Percentiles rank a stretch among this genome's conserved stretches.
Evolutionary conservation across 2,329 filamentous ascomycete genomes (phyloP).

Genomic region (Cladophialophora carrionii): DNA sequence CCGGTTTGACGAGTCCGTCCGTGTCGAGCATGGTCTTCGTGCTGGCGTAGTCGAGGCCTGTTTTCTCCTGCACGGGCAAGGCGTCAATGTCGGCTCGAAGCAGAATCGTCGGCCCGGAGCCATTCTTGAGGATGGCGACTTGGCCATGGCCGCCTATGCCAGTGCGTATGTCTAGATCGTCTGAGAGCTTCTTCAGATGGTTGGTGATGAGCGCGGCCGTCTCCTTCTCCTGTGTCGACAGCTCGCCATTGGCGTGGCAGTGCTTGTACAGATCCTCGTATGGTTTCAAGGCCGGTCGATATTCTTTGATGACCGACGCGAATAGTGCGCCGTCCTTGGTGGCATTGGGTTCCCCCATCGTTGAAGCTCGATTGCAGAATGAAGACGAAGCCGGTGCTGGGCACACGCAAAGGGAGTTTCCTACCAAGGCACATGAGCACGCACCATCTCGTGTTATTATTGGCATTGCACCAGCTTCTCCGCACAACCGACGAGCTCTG

Average conservation of each 20-base stretch:
- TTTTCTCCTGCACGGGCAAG: slow-evolving; percentile 54
- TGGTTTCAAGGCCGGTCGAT: slow-evolving; percentile 48
- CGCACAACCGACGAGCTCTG: slow-evolving; percentile 5
- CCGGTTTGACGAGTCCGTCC: slow-evolving; percentile 57
- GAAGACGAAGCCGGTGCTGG: not conserved
- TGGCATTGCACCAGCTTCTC: not conserved
- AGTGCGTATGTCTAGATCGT: slow-evolving; percentile 45
- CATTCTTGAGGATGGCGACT: slow-evolving; percentile 50
- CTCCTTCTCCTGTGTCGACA: slow-evolving; percentile 60
- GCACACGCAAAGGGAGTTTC: not conserved
- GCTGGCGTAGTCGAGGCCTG: slow-evolving; percentile 54
- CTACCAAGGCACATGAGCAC: not conserved
- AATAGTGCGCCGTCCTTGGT: slow-evolving; percentile 17
- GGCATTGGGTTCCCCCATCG: not conserved
- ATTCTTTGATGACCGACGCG: slow-evolving; percentile 41
- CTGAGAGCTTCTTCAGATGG: slow-evolving; percentile 45
- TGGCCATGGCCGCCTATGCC: slow-evolving; percentile 54
- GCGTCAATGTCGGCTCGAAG: slow-evolving; percentile 57
- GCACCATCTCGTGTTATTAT: slow-evolving; percentile 3
- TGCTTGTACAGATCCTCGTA: slow-evolving; percentile 63
- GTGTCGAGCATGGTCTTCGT: slow-evolving; percentile 51
- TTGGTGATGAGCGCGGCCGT: slow-evolving; percentile 55
- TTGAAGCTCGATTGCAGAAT: not conserved
- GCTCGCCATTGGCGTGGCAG: slow-evolving; percentile 62
- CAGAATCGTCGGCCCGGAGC: slow-evolving; percentile 50